Conservation (phyloP, 345 rosid genomes). For the Tarenaya hassleriana region DNA sequence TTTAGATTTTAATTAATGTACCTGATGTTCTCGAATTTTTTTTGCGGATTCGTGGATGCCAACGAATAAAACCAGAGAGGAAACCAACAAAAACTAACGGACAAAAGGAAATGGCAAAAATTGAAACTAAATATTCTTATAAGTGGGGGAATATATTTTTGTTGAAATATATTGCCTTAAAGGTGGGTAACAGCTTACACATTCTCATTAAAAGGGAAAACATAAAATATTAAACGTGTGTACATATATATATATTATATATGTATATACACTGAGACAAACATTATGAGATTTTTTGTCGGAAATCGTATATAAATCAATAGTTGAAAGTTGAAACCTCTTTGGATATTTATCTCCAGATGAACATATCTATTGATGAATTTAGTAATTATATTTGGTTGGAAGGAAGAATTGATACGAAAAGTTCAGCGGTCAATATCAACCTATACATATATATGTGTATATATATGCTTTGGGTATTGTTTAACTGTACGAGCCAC, state of each 20-base stretch:
- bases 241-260: not conserved
- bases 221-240: not conserved
- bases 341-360: too few species aligned
- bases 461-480: too few species aligned
- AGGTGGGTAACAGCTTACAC: constrained; percentile 28
- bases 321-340: too few species aligned
- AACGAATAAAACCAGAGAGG: constrained; percentile 31
- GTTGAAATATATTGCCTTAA: constrained; percentile 13
- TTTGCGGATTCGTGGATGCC: constrained; percentile 21
- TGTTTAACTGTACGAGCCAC: too few species aligned
- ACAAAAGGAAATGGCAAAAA: constrained; percentile 7
- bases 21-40: constrained; percentile 14
- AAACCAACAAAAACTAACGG: constrained; percentile 33
- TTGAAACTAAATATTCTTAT: constrained; percentile 23
- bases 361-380: too few species aligned
- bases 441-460: too few species aligned
- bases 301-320: too few species aligned
- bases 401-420: too few species aligned
- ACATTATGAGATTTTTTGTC: too few species aligned
- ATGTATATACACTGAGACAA: too few species aligned
- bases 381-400: too few species aligned
- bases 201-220: constrained; percentile 17
- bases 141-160: constrained; percentile 17
- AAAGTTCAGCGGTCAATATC: too few species aligned
- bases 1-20: constrained; percentile 15